Base-by-base conservation (phyloP, 176 grass and related monocot genomes). In the Eleusine indica region DNA sequence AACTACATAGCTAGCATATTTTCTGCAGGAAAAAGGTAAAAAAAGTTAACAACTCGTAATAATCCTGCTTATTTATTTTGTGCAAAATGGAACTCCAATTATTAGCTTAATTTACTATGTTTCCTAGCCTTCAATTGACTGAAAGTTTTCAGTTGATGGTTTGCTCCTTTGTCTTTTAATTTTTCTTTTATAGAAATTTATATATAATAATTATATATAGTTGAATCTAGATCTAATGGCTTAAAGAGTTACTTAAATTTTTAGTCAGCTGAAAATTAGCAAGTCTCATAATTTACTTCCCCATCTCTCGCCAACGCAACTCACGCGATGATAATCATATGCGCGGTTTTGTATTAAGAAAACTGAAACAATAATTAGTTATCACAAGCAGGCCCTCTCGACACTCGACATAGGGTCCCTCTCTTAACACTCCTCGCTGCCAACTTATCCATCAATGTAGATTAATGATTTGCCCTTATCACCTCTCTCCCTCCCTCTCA, bases 381-480 rank as follows among this genome's bases (percentile, higher is more conserved):
- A 72, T 60, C 61, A 43, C 13, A 60, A 60, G 57, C 21, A 22
- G 21, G 71, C 71, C 25, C 76, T 30, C 21, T 86, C 21, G 49
- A 78, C 79, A 80, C 19, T 84, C 16, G 42, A 85, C 87, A 83
- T 41, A 83, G 68, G 80, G 88, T 1, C 75, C 88, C 88, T 70
- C 75, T 83, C 72, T 68, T 82, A 85, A 85, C 77, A 88, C 57
- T 88, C 77, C 77, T 61, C 80, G 75, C 80, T 84, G 89, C 84
- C 73, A 88, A 77, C 85, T 77, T 82, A 91, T 85, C 82, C 86
- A 85, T 85, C 58, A 88, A 82, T 77, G 80, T 77, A 85, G 77
- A 91, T 88, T 70, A 87, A 90, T 87, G 84, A 87, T 84, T 87
- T 90, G 82, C 73, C 73, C 86, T 88, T 85, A 85, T 78, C 84